Evolutionary conservation across 75 land plant species (phyloP).

Genomic region (Sequoia sempervirens): DNA sequence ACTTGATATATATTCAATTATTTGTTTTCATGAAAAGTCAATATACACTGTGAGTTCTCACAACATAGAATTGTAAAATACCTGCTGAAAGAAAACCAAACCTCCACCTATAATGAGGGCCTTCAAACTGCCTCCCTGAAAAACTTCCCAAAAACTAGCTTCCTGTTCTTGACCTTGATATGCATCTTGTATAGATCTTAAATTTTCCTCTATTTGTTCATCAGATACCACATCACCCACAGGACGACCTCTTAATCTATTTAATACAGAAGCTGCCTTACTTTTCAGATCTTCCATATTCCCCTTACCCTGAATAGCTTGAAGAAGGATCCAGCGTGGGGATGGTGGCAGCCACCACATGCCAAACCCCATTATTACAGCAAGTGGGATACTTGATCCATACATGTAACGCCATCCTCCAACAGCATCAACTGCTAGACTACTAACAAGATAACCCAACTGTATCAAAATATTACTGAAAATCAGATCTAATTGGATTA

Average conservation of each 20-base stretch:
- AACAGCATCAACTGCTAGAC: constrained; percentile 47
- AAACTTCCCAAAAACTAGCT: constrained; percentile 50
- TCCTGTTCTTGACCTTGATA: constrained; percentile 28
- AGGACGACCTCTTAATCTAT: constrained; percentile 46
- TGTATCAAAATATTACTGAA: constrained; percentile 12
- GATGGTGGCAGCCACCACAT: constrained; percentile 87
- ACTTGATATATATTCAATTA: background rate
- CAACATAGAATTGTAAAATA: constrained; percentile 10
- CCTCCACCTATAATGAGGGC: constrained; percentile 35
- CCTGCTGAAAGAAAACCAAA: constrained; percentile 22
- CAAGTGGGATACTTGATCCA: constrained; percentile 44
- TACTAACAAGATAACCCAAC: constrained; percentile 62
- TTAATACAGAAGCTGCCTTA: constrained; percentile 35
- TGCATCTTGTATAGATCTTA: constrained; percentile 40
- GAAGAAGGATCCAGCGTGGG: constrained; percentile 73
- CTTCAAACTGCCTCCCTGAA: constrained; percentile 59
- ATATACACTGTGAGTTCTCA: background rate
- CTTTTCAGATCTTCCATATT: constrained; percentile 34
- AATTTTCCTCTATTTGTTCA: constrained; percentile 46
- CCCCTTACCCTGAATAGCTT: constrained; percentile 60
- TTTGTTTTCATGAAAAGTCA: background rate
- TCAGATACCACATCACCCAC: constrained; percentile 28
- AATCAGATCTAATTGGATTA: background rate
- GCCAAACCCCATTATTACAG: constrained; percentile 66
- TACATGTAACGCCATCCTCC: constrained; percentile 87